Conservation (phyloP, 2,329 filamentous ascomycete species). For the Zasmidium citrigriseum region DNA sequence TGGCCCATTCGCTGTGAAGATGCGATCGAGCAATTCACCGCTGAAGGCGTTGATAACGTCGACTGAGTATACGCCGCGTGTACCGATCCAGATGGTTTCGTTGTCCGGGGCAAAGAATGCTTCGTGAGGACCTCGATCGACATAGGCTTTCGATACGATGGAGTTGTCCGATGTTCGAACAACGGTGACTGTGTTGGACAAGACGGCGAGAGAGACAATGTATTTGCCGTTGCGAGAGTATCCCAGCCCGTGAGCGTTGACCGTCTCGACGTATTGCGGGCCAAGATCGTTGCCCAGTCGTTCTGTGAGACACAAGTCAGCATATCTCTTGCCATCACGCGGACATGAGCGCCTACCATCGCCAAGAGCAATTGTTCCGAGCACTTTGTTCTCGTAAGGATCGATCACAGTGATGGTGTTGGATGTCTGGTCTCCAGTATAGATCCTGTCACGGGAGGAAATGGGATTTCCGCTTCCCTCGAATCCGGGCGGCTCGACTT, state of each 20-base stretch:
- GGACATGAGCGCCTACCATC: not conserved
- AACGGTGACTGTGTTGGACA: conserved; percentile 8
- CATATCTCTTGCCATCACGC: not conserved
- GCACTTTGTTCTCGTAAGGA: not conserved
- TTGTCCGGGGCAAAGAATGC: not conserved
- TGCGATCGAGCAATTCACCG: conserved; percentile 3
- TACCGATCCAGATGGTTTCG: conserved; percentile 7
- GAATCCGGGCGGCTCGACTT: conserved; percentile 2
- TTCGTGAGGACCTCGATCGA: conserved; percentile 6
- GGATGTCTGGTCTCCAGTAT: conserved; percentile 1
- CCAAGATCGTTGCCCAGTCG: not conserved
- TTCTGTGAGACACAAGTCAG: not conserved
- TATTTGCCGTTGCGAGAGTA: not conserved
- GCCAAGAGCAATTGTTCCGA: conserved; percentile 1
- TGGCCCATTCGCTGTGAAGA: conserved; percentile 6
- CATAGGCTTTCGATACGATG: conserved; percentile 3
- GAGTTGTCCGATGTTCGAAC: conserved; percentile 2
- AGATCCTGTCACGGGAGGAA: conserved; percentile 1
- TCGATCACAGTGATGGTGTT: conserved; percentile 5
- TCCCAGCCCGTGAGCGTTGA: not conserved
- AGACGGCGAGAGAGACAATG: not conserved
- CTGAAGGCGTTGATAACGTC: conserved; percentile 7
- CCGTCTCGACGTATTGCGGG: not conserved
- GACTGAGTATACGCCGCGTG: conserved; percentile 4
- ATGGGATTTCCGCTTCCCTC: not conserved